Percentiles rank a stretch among this genome's conserved stretches.
These are phyloP conservation scores for Boletus tomentosulus DNA, from an alignment of 768 basidiomycete species.

Conservation along the genomic window DNA sequence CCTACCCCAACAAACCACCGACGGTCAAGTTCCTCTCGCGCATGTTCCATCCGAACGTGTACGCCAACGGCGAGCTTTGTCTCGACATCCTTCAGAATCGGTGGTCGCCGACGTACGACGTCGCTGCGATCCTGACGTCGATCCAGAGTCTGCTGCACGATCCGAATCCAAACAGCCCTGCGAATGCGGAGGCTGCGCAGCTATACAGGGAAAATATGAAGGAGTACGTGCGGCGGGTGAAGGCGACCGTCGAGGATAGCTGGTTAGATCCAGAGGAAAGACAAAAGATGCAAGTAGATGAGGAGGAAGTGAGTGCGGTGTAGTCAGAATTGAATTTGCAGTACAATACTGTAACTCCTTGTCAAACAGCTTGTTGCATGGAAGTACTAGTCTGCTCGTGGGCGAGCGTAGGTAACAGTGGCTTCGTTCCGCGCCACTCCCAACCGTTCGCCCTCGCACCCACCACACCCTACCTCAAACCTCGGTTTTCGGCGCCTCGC, in stretches of 20 bases:
- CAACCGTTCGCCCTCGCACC: no score
- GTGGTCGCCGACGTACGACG: slow-evolving; percentile 99
- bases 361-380: no score
- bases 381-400: no score
- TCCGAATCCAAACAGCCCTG: slow-evolving; percentile 97
- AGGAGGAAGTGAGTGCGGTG: slow-evolving; percentile 8
- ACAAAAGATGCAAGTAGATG: slow-evolving; percentile 51
- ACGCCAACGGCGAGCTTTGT: slow-evolving; percentile 96
- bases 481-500: no score
- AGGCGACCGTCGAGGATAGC: slow-evolving; percentile 90
- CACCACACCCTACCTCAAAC: no score
- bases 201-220: slow-evolving; percentile 98
- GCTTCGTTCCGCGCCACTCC: no score
- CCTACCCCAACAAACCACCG: slow-evolving; percentile 95
- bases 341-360: no score
- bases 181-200: slow-evolving; percentile 97
- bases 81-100: slow-evolving; percentile 98
- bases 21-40: slow-evolving; percentile 94
- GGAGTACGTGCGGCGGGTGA: slow-evolving; percentile 91
- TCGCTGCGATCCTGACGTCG: slow-evolving; percentile 94
- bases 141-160: slow-evolving; percentile 96
- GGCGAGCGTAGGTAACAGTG: no score
- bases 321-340: no score
- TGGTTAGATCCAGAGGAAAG: slow-evolving; percentile 81
- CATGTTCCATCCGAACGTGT: slow-evolving; percentile 99